Percentiles rank a stretch among this genome's conserved stretches.
Conservation (phyloP, 805 yeast species). For the Yarrowia sp. region DNA sequence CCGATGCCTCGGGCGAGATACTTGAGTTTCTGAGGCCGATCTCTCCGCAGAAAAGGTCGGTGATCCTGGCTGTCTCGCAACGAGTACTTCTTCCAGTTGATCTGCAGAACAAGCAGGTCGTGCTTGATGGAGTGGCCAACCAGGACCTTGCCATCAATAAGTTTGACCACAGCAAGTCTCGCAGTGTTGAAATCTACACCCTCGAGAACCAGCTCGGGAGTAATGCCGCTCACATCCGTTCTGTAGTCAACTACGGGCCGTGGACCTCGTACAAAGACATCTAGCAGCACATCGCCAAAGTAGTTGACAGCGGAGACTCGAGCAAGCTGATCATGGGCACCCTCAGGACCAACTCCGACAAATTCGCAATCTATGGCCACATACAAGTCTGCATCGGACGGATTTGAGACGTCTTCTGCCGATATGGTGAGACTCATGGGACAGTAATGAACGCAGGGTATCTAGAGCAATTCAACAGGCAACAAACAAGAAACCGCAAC, state of each 20-base stretch:
- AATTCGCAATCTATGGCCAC: constrained; percentile 90
- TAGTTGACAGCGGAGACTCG: constrained; percentile 84
- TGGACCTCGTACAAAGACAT: constrained; percentile 69
- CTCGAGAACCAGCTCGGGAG: constrained; percentile 61
- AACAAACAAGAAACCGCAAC: neutral
- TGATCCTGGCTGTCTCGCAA: constrained; percentile 75
- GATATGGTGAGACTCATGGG: constrained; percentile 5
- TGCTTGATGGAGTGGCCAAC: constrained; percentile 86
- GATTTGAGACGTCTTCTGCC: neutral
- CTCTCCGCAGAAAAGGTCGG: constrained; percentile 44
- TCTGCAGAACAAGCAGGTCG: constrained; percentile 65
- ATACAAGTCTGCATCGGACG: constrained; percentile 43
- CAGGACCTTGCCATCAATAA: constrained; percentile 50
- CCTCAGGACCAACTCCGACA: constrained; percentile 84
- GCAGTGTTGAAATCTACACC: constrained; percentile 71
- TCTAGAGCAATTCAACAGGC: neutral
- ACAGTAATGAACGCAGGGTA: neutral
- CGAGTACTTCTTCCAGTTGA: constrained; percentile 63
- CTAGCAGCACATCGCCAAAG: constrained; percentile 69
- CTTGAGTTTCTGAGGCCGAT: constrained; percentile 35
- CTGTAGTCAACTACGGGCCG: constrained; percentile 85
- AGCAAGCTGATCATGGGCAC: constrained; percentile 67
- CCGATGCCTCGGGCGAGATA: constrained; percentile 67
- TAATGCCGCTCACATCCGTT: constrained; percentile 86
- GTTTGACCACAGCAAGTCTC: constrained; percentile 52